These are phyloP conservation scores for Thinopyrum elongatum DNA, from an alignment of 176 grass and related monocot species.

Conservation along the genomic window DNA sequence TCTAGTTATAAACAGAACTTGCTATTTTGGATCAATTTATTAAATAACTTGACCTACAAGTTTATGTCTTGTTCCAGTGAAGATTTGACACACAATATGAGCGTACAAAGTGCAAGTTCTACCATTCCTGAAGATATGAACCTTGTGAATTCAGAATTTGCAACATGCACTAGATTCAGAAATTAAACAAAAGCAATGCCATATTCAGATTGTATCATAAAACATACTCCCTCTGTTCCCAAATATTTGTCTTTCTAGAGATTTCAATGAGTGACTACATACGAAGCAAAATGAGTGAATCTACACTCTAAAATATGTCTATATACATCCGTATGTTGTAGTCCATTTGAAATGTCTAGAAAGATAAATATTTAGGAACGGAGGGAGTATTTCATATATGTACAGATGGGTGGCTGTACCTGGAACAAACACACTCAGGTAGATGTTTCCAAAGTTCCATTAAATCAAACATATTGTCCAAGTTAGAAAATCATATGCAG, in stretches of 20 bases:
- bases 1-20: not conserved
- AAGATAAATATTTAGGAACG: too few relatives aligned
- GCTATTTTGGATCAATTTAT: not conserved
- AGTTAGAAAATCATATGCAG: not conserved
- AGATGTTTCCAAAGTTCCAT: not conserved
- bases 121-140: not conserved
- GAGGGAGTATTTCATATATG: not conserved
- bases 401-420: not conserved
- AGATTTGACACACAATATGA: not conserved
- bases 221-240: too few relatives aligned
- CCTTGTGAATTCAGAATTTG: not conserved
- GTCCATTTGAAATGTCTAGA: too few relatives aligned
- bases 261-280: too few relatives aligned
- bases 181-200: not conserved
- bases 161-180: not conserved
- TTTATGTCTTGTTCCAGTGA: not conserved
- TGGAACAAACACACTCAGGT: not conserved
- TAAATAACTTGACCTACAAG: not conserved
- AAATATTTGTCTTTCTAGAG: too few relatives aligned
- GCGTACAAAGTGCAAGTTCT: not conserved
- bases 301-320: too few relatives aligned
- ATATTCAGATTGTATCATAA: not conserved
- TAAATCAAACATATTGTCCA: not conserved
- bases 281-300: too few relatives aligned
- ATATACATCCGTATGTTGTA: too few relatives aligned